Evolutionary conservation across 2,329 filamentous ascomycete genomes (phyloP).

Genomic region (Sporothrix pseudoabietina): DNA sequence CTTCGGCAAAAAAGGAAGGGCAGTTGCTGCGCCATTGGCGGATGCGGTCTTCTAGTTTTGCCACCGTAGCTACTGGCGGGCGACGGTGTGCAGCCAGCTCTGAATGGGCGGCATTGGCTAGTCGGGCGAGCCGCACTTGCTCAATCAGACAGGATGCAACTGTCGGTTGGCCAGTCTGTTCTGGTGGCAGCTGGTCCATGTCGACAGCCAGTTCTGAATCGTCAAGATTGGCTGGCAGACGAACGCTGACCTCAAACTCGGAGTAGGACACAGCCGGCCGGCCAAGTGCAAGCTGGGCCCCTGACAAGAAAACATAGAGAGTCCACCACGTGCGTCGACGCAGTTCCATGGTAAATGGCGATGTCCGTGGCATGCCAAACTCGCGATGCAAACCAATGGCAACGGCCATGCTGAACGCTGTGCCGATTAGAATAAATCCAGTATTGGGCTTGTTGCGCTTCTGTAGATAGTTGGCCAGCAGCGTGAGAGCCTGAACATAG

Average conservation of each 20-base stretch:
- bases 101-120: not conserved
- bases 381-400: constrained; percentile 19
- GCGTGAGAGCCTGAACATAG: constrained; percentile 3
- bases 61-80: not conserved
- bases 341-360: constrained; percentile 17
- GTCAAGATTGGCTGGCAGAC: not conserved
- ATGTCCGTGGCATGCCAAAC: constrained; percentile 16
- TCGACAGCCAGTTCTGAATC: constrained; percentile 15
- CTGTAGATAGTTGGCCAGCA: constrained; percentile 16
- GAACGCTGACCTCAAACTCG: not conserved
- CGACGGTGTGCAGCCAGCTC: not conserved
- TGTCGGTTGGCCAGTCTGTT: not conserved
- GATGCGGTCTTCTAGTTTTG: not conserved
- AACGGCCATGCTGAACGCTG: constrained; percentile 10
- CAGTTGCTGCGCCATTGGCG: not conserved
- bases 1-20: not conserved
- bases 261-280: not conserved
- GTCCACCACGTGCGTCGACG: constrained; percentile 20
- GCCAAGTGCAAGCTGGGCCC: constrained; percentile 14
- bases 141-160: constrained; percentile 9
- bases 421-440: constrained; percentile 9
- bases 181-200: constrained; percentile 6
- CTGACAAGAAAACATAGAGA: constrained; percentile 11
- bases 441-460: constrained; percentile 24
- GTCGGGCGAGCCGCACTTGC: not conserved